Percentiles rank a stretch among this genome's conserved stretches.
Evolutionary conservation across 805 yeast genomes (phyloP).

Genomic region (Sugiyamaella smithiae): DNA sequence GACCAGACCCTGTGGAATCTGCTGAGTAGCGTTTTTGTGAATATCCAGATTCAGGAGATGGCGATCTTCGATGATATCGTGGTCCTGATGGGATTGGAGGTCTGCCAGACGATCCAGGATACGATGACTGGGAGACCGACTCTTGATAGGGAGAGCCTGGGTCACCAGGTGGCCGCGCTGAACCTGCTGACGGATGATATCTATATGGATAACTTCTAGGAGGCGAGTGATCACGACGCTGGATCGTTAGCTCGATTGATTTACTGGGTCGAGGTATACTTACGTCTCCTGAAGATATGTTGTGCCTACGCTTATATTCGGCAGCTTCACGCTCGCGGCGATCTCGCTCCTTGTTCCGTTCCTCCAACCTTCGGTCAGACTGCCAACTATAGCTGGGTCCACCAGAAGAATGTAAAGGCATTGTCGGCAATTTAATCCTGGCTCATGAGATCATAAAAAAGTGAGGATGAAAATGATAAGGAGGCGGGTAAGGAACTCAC

Average conservation of each 20-base stretch:
- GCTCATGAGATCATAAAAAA: conserved; percentile 5
- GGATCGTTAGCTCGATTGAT: background rate
- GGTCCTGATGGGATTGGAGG: background rate
- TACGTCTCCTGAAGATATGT: conserved; percentile 13
- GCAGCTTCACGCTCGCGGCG: conserved; percentile 28
- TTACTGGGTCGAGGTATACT: background rate
- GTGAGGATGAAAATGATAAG: conserved; percentile 4
- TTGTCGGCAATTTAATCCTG: background rate
- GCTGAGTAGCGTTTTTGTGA: background rate
- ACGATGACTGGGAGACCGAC: background rate
- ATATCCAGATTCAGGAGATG: background rate
- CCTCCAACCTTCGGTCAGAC: conserved; percentile 22
- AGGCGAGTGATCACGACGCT: conserved; percentile 6
- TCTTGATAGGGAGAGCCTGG: background rate
- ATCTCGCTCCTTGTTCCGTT: conserved; percentile 27
- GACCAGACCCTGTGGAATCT: background rate
- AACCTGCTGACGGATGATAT: background rate
- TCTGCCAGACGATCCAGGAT: background rate
- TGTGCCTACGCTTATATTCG: conserved; percentile 26
- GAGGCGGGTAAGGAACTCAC: conserved; percentile 6
- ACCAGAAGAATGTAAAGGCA: conserved; percentile 16
- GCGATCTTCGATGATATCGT: conserved; percentile 1
- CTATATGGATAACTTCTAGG: background rate
- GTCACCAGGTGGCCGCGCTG: background rate
- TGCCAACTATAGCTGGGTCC: conserved; percentile 13